These are phyloP conservation scores for Coniella vitis DNA, from an alignment of 2,329 filamentous ascomycete species.

Conservation along the genomic window DNA sequence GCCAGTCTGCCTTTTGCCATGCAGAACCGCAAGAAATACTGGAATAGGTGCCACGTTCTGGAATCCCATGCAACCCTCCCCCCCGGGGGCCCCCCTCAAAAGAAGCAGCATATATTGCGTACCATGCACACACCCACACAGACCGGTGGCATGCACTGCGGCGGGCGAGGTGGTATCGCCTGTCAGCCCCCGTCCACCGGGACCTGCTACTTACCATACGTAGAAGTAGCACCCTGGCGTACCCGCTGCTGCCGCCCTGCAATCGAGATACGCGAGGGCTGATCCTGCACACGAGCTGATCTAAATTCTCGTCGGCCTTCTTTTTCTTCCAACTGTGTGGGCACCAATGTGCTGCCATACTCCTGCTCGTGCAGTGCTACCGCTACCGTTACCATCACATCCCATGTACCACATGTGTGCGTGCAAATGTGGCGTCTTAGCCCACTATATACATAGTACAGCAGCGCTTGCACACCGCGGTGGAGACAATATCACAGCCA, in stretches of 20 bases:
- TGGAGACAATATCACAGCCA: constrained; percentile 1
- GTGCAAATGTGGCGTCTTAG: constrained; percentile 5
- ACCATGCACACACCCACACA: background rate
- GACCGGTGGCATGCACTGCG: constrained; percentile 1
- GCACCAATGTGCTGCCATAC: background rate
- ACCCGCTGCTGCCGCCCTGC: constrained; percentile 4
- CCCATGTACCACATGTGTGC: no score
- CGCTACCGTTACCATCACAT: no score
- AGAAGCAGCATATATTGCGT: background rate
- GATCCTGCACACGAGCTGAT: constrained; percentile 14
- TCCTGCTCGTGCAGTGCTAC: background rate
- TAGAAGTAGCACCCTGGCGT: no score
- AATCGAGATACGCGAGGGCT: constrained; percentile 16
- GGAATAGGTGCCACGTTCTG: background rate
- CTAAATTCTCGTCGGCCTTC: constrained; percentile 8
- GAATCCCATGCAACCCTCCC: background rate
- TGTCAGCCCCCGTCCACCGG: background rate
- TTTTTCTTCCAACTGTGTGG: background rate
- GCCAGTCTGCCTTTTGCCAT: no score
- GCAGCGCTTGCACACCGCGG: constrained; percentile 1
- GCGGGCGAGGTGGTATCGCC: background rate
- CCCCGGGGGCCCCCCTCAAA: no score
- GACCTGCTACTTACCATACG: background rate
- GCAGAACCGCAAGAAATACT: background rate
- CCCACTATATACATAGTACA: no score